Evolutionary conservation across 1,284 basidiomycete genomes (phyloP), one percentile per base, ranked within the genome.

Genomic region (Wolfiporia cocos): DNA sequence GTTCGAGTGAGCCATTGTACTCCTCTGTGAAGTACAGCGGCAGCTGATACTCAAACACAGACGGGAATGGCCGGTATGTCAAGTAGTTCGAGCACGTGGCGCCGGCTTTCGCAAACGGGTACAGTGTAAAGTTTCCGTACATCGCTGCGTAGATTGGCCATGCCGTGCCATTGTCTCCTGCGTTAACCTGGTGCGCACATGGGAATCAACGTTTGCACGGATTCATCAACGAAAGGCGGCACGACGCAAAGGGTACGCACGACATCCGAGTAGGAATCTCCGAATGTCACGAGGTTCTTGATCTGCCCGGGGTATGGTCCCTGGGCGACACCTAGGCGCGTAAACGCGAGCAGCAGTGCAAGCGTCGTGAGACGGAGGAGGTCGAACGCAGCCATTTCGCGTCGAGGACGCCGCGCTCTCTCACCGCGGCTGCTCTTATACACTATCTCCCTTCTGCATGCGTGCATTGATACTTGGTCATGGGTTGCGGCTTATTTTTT

Each of bases 221-320:
- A n/a, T n/a, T n/a, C n/a, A n/a, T n/a, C n/a, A n/a, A n/a, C n/a
- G n/a, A n/a, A n/a, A n/a, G n/a, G n/a, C n/a, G n/a, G n/a, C n/a
- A n/a, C n/a, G n/a, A n/a, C n/a, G n/a, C n/a, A 33, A 7, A 33
- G 11, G 32, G 6, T 24, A 46, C 54, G 49, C 28, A 55, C 53
- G 42, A 64, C 50, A 43, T 72, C 71, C 1, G 69, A 66, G 47
- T 71, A 73, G 22, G 68, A 71, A 49, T 73, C 71, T 3, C 71
- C 71, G 45, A 72, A 72, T 2, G 67, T 69, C 39, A 67, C 69
- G 12, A 71, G 54, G 40, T 63, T 68, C 47, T 65, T 69, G 44
- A 71, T 68, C 43, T 67, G 66, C 12, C 60, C 59, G 2, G 62
- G 56, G 5, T 33, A 29, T 3, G 52, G 52, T 11, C 54, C 54